Evolutionary conservation across 148 eudicot genomes (phyloP), one percentile per base, ranked within the genome.

Genomic region (Polygonum aviculare): DNA sequence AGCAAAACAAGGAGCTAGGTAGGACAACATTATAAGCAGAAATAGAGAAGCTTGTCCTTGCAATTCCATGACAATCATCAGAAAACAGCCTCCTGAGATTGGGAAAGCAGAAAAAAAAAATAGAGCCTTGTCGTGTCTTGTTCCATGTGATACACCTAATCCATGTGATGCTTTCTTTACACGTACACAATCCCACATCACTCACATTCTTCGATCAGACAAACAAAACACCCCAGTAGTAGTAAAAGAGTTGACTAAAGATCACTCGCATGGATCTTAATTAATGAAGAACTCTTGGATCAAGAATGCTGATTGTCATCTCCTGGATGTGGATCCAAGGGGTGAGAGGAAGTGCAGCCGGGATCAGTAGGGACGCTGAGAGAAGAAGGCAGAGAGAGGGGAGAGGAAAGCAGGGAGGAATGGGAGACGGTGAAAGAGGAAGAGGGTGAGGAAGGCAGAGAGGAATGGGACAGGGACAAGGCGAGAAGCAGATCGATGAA

Each of bases 401-500:
- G 40, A 75, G 65, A 51, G 9, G 67, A 74, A 50, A 40, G 60
- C 2, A 11, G 19, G 22, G 60, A 51, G 16, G 47, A 55, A 15
- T 38, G 65, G 0, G 77, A 51, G 12, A 55, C 16, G 0, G 77
- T 52, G 8, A 52, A 75, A 3, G 60, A 55, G 14, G 77, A 75
- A 16, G 63, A 75, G 16, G 65, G 10, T 1, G 77, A 73, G 54
- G 19, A 74, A 50, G 65, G 76, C 72, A 75, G 41, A 70, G 72
- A 77, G 77, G 57, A 79, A 82, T 12, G 67, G 76, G 60, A 36
- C 14, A 39, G 21, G 15, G 69, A 38, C 7, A 39, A 2, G 31
- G 75, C 82, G 9, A 67, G 79, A 40, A 90, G 75, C 78, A 92
- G 82, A 75, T 95, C 94, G 62, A 89, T 85, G 74, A 92, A 95